Evolutionary conservation across 108 stramenopile species (phyloP), one percentile per base, ranked within the genome.

Genomic region (Nitzschia sp.): DNA sequence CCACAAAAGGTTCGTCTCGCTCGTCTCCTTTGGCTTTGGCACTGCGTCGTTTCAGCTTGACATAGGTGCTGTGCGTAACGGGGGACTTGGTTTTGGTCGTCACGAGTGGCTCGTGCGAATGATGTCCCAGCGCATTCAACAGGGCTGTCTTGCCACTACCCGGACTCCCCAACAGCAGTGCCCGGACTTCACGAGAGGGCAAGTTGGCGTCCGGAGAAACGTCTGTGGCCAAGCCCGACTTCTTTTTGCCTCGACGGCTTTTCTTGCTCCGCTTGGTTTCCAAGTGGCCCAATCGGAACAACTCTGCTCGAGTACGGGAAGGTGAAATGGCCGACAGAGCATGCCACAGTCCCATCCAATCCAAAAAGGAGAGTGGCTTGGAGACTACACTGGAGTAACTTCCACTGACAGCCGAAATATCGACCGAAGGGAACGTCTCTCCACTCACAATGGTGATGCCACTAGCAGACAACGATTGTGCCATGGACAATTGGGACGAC

Each of bases 291-390:
- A 92, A 67, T 38, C 84, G 77, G 57, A 77, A 92, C 53, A 92
- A 67, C 65, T 92, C 91, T 7, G 81, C 74, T 58, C 86, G 63
- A 3, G 82, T 74, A 1, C 60, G 50, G 7, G 79, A 59, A n/a
- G 91, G 88, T 19, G 85, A 86, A 52, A 89, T 76, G 11, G 76
- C 74, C n/a, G 78, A 70, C 40, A 84, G 53, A 61, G 77, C 78
- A 63, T 89, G 88, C 91, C 91, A 92, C 53, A 80, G 63, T 42
- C 86, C 87, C 85, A 92, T 88, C 91, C 91, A 92, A 38, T 83
- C 74, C 61, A 86, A 77, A 69, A 70, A 86, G 6, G 88, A 80
- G 9, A 89, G 57, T 21, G 82, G 88, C 37, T 65, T 79, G 10
- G 60, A 66, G 29, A 76, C 54, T 0, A 64, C 58, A 29, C 43